Conservation (phyloP, 169 alveolate species). For the Plasmodium fragile region DNA sequence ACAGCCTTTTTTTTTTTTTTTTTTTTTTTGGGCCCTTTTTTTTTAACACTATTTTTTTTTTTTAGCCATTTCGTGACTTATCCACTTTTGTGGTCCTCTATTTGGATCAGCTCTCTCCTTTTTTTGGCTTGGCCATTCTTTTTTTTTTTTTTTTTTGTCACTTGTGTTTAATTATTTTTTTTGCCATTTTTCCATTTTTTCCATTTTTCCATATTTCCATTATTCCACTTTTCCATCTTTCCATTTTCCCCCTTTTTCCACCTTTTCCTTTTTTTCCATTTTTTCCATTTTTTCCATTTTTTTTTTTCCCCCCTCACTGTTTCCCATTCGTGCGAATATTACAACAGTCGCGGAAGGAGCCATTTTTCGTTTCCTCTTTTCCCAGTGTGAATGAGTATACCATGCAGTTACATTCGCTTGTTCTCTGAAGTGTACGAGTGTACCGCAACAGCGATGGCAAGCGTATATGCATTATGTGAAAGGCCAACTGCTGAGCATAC, state of each 20-base stretch:
- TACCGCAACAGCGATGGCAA: not conserved
- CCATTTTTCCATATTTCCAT: not conserved
- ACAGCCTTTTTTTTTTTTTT: not conserved
- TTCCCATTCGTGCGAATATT: not conserved
- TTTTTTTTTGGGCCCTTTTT: not conserved
- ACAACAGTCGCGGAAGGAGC: not conserved
- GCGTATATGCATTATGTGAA: not conserved
- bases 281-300: not conserved
- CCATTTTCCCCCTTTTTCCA: not conserved
- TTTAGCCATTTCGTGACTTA: not conserved
- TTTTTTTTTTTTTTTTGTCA: not conserved
- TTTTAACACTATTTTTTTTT: not conserved
- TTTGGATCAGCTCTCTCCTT: not conserved
- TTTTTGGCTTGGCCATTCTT: not conserved
- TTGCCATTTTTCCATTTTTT: not conserved
- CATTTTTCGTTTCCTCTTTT: not conserved
- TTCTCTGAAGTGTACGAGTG: not conserved
- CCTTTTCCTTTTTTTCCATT: not conserved
- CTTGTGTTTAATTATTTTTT: not conserved
- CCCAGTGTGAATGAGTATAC: not conserved
- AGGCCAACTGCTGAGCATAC: not conserved
- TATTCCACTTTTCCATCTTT: not conserved
- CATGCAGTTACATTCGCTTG: not conserved
- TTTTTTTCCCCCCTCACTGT: not conserved
- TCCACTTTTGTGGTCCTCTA: not conserved